Percentiles rank a stretch among this genome's conserved stretches.
phyloP scores from a whole-genome alignment of 805 yeast species.

The Wickerhamiella sergipiensis region DNA sequence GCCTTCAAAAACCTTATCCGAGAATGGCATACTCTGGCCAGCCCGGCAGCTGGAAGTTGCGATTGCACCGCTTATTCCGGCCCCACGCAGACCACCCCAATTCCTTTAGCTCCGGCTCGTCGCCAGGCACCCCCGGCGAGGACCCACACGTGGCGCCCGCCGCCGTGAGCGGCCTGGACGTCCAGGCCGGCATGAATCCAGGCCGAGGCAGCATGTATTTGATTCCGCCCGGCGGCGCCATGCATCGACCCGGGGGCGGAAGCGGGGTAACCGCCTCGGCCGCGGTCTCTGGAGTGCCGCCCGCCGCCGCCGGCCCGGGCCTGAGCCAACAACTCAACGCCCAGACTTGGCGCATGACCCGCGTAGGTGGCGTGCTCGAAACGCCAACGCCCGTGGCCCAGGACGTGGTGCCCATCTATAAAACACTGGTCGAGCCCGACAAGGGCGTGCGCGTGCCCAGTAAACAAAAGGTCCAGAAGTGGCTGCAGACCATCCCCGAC shows the following conservation, averaged over 20 bases:
- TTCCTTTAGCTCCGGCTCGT: not conserved
- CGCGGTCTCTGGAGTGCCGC: not conserved
- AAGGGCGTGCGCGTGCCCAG: slow-evolving; percentile 1
- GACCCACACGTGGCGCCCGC: not conserved
- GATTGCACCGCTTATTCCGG: not conserved
- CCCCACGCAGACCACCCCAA: slow-evolving; percentile 1
- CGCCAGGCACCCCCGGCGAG: slow-evolving; percentile 1
- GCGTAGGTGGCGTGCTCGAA: not conserved
- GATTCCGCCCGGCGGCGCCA: not conserved
- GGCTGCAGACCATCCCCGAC: slow-evolving; percentile 3
- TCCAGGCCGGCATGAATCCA: not conserved
- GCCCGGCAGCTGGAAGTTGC: not conserved
- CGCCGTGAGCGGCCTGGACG: not conserved
- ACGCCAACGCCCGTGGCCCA: not conserved
- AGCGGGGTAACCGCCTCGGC: not conserved
- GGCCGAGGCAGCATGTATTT: not conserved
- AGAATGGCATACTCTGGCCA: not conserved
- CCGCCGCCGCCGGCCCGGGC: not conserved
- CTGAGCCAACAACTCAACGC: not conserved
- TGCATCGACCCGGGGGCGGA: not conserved
- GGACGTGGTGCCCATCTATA: not conserved
- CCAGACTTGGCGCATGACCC: not conserved
- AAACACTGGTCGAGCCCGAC: slow-evolving; percentile 1
- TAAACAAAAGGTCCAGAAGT: slow-evolving; percentile 1
- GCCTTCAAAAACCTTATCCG: too few species aligned